phyloP scores from a whole-genome alignment of 768 basidiomycete genomes.

The Suillus fuscotomentosus region DNA sequence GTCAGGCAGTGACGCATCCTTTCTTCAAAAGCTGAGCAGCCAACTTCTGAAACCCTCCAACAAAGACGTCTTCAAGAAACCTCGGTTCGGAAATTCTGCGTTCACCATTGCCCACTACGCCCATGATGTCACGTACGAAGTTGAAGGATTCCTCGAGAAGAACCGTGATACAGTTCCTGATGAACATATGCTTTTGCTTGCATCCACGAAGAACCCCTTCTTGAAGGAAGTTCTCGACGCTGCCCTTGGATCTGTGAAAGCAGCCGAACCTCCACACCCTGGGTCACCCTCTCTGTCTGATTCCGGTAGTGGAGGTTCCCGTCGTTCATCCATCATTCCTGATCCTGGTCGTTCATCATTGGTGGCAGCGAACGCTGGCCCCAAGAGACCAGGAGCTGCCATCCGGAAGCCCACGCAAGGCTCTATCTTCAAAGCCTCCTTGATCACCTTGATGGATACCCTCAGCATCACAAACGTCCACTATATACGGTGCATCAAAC shows the following conservation, averaged over 20 bases:
- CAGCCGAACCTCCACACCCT: slow-evolving; percentile 65
- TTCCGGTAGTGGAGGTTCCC: slow-evolving; percentile 71
- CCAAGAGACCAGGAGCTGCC: slow-evolving; percentile 65
- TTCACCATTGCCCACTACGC: slow-evolving; percentile 99
- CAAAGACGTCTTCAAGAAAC: slow-evolving; percentile 94
- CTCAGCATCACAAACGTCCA: slow-evolving; percentile 97
- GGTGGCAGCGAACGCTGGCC: slow-evolving; percentile 45
- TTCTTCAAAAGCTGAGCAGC: slow-evolving; percentile 87
- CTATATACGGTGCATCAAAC: slow-evolving; percentile 99
- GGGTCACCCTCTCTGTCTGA: slow-evolving; percentile 78
- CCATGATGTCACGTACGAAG: slow-evolving; percentile 96
- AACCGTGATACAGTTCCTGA: slow-evolving; percentile 99
- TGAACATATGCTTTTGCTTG: slow-evolving; percentile 90
- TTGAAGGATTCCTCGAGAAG: slow-evolving; percentile 98
- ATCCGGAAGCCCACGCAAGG: slow-evolving; percentile 95
- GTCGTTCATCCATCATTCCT: slow-evolving; percentile 82
- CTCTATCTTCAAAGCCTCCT: slow-evolving; percentile 95
- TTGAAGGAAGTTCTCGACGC: slow-evolving; percentile 93
- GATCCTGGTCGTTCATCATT: slow-evolving; percentile 81
- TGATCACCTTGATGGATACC: slow-evolving; percentile 95
- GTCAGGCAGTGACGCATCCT: slow-evolving; percentile 87
- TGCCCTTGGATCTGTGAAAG: slow-evolving; percentile 73
- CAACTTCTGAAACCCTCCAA: slow-evolving; percentile 85
- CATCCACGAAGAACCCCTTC: slow-evolving; percentile 86
- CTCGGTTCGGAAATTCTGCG: slow-evolving; percentile 95